Evolutionary conservation across 208 protist genomes (phyloP).

Genomic region (Wallacemonas rigidus): DNA sequence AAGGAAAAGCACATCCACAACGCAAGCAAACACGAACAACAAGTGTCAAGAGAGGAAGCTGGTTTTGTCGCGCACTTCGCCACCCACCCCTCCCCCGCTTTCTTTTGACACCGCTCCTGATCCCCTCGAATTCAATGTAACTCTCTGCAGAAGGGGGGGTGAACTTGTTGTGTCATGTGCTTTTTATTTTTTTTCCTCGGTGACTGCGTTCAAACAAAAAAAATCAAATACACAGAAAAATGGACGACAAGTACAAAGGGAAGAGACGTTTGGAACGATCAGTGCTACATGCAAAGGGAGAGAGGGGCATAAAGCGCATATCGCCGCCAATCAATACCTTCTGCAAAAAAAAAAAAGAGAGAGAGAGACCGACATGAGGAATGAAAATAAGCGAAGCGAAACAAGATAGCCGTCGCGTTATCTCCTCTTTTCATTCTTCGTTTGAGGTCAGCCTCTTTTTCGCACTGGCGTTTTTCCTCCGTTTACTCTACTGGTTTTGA

Average conservation of each 20-base stretch:
- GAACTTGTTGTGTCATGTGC: neutral
- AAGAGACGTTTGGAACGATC: too few species aligned
- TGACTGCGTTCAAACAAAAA: slow-evolving; percentile 3
- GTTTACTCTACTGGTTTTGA: too few species aligned
- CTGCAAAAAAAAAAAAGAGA: too few species aligned
- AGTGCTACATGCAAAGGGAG: neutral
- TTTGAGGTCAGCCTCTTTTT: too few species aligned
- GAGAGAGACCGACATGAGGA: too few species aligned
- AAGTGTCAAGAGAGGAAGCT: neutral
- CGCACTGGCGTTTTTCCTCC: too few species aligned
- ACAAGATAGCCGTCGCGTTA: too few species aligned
- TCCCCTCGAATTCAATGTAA: neutral
- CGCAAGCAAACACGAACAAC: neutral
- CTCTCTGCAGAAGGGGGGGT: neutral
- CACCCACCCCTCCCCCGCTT: neutral
- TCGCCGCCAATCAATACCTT: too few species aligned
- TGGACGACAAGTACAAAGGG: slow-evolving; percentile 3
- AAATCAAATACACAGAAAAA: slow-evolving; percentile 15
- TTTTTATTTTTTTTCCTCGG: slow-evolving; percentile 3
- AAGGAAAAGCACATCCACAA: neutral
- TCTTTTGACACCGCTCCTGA: neutral
- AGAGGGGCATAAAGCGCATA: neutral
- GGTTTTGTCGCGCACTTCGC: too few species aligned
- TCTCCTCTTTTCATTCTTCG: too few species aligned
- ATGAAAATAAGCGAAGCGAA: too few species aligned